Percentiles rank a stretch among this genome's conserved stretches.
These are phyloP conservation scores for Penicillium manginii DNA, from an alignment of 495 filamentous ascomycete species.

Conservation along the genomic window DNA sequence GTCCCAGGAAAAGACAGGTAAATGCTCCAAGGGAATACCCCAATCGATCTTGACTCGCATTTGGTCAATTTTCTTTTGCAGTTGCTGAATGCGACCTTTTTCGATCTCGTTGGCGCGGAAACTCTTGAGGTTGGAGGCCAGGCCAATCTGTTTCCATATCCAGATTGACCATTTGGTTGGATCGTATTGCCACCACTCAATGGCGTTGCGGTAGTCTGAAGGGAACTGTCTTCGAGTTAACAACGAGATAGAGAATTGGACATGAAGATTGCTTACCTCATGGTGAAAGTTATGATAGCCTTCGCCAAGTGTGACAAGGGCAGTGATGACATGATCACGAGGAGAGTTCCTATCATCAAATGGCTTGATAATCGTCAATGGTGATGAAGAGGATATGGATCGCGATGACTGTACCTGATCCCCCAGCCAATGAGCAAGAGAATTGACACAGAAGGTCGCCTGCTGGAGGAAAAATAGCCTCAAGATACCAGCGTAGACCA, in stretches of 20 bases:
- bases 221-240: no score
- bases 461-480: constrained; percentile 12
- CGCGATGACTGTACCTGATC: no score
- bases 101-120: constrained; percentile 95
- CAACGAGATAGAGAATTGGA: no score
- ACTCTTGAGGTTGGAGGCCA: constrained; percentile 89
- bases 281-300: constrained; percentile 99
- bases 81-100: constrained; percentile 90
- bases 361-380: no score
- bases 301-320: constrained; percentile 76
- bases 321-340: constrained; percentile 2
- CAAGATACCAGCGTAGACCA: constrained; percentile 17
- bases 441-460: constrained; percentile 25
- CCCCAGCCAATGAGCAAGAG: constrained; percentile 23
- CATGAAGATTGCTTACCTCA: no score
- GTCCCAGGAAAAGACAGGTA: constrained; percentile 74
- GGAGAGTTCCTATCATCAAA: constrained; percentile 1
- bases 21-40: constrained; percentile 51
- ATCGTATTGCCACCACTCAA: constrained; percentile 93
- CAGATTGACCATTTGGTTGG: constrained; percentile 96
- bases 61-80: constrained; percentile 94
- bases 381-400: no score
- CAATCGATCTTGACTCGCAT: constrained; percentile 83
- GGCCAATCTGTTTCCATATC: constrained; percentile 81
- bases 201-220: constrained; percentile 93